Conservation (phyloP, 768 basidiomycete genomes). For the Lactarius trivialis region DNA sequence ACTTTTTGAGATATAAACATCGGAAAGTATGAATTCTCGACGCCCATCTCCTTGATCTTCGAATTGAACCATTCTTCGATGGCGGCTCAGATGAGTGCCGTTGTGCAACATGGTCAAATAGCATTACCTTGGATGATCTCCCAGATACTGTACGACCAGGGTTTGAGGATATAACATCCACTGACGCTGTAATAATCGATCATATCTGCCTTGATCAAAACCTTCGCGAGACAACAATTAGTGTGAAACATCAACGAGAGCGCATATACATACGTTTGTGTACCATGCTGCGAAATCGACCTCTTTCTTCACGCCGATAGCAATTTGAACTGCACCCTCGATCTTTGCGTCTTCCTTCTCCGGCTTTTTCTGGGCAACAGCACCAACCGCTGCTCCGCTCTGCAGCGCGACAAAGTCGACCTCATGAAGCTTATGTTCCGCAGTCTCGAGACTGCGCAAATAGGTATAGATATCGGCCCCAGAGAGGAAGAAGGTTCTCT, state of each 20-base stretch:
- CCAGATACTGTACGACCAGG: slow-evolving; percentile 98
- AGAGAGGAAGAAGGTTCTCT: slow-evolving; percentile 67
- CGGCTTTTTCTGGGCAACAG: slow-evolving; percentile 29
- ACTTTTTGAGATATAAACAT: slow-evolving; percentile 95
- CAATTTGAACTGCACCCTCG: slow-evolving; percentile 85
- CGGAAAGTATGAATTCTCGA: slow-evolving; percentile 97
- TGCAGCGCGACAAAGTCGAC: slow-evolving; percentile 67
- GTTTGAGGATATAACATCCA: slow-evolving; percentile 97
- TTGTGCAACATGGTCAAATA: background rate
- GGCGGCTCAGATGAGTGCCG: background rate
- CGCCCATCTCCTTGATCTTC: slow-evolving; percentile 88
- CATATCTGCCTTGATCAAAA: slow-evolving; percentile 98
- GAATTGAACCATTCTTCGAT: slow-evolving; percentile 85
- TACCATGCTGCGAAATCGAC: slow-evolving; percentile 94
- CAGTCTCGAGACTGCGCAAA: slow-evolving; percentile 63
- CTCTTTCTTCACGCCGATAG: slow-evolving; percentile 93
- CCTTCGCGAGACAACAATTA: slow-evolving; percentile 41
- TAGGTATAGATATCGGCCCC: slow-evolving; percentile 71
- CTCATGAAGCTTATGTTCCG: slow-evolving; percentile 56
- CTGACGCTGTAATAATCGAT: slow-evolving; percentile 98
- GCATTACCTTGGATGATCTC: slow-evolving; percentile 82
- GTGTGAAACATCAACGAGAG: background rate
- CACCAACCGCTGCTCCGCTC: slow-evolving; percentile 36
- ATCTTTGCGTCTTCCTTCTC: slow-evolving; percentile 75
- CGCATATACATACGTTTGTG: slow-evolving; percentile 58